Evolutionary conservation across 2,329 filamentous ascomycete genomes (phyloP).

Genomic region (Aspergillus flavus): DNA sequence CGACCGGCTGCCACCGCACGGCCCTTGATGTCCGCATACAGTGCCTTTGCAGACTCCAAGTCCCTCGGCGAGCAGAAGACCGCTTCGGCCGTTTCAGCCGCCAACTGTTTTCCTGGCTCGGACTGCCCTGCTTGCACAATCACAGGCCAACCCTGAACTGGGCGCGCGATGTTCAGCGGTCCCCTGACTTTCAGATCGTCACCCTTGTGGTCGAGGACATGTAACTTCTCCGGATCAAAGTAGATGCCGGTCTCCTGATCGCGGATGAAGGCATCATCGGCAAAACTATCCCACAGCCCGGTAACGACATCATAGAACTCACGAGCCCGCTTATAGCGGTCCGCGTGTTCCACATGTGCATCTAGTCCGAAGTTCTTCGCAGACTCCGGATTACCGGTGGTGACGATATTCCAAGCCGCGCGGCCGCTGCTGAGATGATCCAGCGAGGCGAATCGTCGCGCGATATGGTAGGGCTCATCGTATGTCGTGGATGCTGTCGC

Average conservation of each 20-base stretch:
- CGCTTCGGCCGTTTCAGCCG: slow-evolving; percentile 56
- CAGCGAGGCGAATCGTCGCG: slow-evolving; percentile 55
- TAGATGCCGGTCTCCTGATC: slow-evolving; percentile 52
- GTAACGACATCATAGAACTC: slow-evolving; percentile 59
- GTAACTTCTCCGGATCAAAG: slow-evolving; percentile 56
- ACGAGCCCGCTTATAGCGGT: slow-evolving; percentile 55
- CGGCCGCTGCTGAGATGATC: slow-evolving; percentile 55
- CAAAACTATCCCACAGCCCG: slow-evolving; percentile 58
- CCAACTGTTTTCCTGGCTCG: slow-evolving; percentile 55
- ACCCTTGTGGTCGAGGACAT: slow-evolving; percentile 55
- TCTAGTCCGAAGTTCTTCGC: slow-evolving; percentile 56
- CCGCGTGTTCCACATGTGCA: slow-evolving; percentile 53
- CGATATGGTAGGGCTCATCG: slow-evolving; percentile 56
- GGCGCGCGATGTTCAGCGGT: slow-evolving; percentile 56
- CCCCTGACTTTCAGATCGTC: slow-evolving; percentile 51
- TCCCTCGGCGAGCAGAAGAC: slow-evolving; percentile 56
- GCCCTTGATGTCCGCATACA: slow-evolving; percentile 57
- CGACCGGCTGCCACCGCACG: slow-evolving; percentile 51
- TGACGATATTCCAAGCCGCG: slow-evolving; percentile 59
- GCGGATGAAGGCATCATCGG: slow-evolving; percentile 57
- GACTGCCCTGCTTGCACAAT: slow-evolving; percentile 59
- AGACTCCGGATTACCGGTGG: slow-evolving; percentile 56
- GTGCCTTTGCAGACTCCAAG: slow-evolving; percentile 48
- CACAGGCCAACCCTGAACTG: slow-evolving; percentile 59
- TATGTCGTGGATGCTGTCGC: slow-evolving; percentile 58